Evolutionary conservation across 2,329 filamentous ascomycete species (phyloP).

Genomic region (Knufia petricola): DNA sequence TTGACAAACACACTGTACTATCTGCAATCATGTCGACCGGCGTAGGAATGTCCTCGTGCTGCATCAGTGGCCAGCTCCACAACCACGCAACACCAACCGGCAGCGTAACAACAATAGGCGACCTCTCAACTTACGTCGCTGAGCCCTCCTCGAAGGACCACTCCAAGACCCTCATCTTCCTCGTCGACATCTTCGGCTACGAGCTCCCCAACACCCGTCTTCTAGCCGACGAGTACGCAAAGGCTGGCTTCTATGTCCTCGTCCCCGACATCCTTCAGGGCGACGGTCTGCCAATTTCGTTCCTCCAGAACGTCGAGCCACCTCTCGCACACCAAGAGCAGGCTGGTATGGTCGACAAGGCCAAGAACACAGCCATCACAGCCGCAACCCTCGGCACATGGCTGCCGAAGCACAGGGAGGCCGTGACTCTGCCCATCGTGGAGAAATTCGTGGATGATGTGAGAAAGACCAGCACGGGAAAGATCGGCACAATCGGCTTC

Average conservation of each 20-base stretch:
- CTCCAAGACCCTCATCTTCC: conserved; percentile 38
- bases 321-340: conserved; percentile 31
- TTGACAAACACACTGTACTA: neutral
- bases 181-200: conserved; percentile 42
- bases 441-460: conserved; percentile 35
- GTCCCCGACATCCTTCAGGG: conserved; percentile 34
- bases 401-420: conserved; percentile 36
- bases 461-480: conserved; percentile 31
- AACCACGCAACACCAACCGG: conserved; percentile 24
- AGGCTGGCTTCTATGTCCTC: conserved; percentile 37
- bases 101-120: conserved; percentile 32
- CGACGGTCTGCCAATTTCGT: conserved; percentile 32
- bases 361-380: conserved; percentile 32
- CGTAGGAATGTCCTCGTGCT: conserved; percentile 34
- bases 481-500: conserved; percentile 40
- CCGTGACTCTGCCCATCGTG: conserved; percentile 34
- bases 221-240: conserved; percentile 40
- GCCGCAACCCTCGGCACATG: conserved; percentile 35
- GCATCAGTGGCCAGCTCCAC: conserved; percentile 29
- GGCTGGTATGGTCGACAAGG: conserved; percentile 31
- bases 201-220: conserved; percentile 38
- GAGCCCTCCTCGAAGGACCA: conserved; percentile 34
- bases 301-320: conserved; percentile 36
- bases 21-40: conserved; percentile 29
- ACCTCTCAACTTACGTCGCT: conserved; percentile 35